Evolutionary conservation across 371 early-diverging fungal genomes (phyloP), one percentile per base, ranked within the genome.

Genomic region (Fennellomyces sp.): DNA sequence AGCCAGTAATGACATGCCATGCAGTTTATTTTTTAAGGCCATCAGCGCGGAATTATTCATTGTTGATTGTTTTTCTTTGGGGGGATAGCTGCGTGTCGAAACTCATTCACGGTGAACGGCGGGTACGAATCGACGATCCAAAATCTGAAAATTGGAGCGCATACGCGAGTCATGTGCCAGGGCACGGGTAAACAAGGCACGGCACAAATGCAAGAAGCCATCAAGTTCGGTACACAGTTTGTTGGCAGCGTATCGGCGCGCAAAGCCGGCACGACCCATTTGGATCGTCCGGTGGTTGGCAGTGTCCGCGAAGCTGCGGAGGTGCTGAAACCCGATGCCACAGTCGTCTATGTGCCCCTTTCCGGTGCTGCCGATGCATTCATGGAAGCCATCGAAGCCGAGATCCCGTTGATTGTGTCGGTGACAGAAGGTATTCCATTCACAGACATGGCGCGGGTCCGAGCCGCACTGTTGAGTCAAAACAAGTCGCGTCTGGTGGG

Each of bases 141-240:
- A 75, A 98, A 98, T 88, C 84, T 99, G 87, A 61, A 81, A 70
- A 91, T 99, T 76, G 89, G 86, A 82, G 91, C 92, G 82, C 75
- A 96, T 80, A 97, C 99, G 56, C 90, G 88, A 68, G 97, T 98
- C 58, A 94, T 99, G 70, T 95, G 94, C 78, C 99, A 99, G 79
- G 98, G 99, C 60, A 99, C 99, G 28, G 99, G 99, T 63, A 98
- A 98, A 83, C 97, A 97, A 97, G 99, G 98, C 51, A 97, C 98
- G 33, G 97, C 98, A 88, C 99, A 99, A 83, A 93, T 97, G 58
- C 86, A 92, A 75, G 96, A 97, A 81, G 97, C 98, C 28, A 92
- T 98, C 69, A 96, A 89, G 63, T 99, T 98, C 73, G 99, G 99
- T 56, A 97, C 99, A 69, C 93, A 94, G 65, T 91, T 99, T 88